Base-by-base conservation (phyloP, 768 basidiomycete genomes). In the Pholiota molesta region DNA sequence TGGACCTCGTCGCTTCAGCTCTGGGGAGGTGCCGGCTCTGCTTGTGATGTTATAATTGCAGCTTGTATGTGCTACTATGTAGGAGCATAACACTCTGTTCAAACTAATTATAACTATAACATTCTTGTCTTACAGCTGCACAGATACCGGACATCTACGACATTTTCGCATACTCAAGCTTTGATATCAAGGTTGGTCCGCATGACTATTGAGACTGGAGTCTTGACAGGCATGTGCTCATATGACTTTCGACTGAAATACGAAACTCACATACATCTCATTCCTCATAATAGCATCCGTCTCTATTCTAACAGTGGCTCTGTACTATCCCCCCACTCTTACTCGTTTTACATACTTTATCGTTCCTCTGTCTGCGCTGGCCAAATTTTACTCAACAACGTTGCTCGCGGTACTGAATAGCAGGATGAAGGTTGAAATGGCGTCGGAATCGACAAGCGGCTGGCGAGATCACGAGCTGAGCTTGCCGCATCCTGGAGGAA, bases 51-150 rank as follows among this genome's bases (percentile, higher is more conserved):
- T 11, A 2, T 57, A 11, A 57, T 57, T 45, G 56, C 56, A 1
- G 29, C 28, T 45, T 54, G 53, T 33, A 54, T 54, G 53, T 37
- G 33, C 39, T 54, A 54, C 53, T 54, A 37, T 39, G 53, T 54
- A 39, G 31, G 53, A 19, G 7, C 16, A 10, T 5, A 14, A 19
- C 2, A 11, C 19, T 17, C 10, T 54, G 9, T 11, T 13, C 8
- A 11, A 19, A 39, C 21, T 29, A 14, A n/a, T 54, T 3, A n/a
- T 4, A 2, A 2, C 37, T 47, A 49, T 55, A 45, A 58, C 51
- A 52, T 6, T 19, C 21, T 17, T 9, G 13, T 2, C 9, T 35
- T 19, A 14, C 33, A 39, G 17, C 10, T 21, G 31, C n/a, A 19
- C 4, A 28, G 8, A 54, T n/a, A 21, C 8, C 10, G 17, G 33